phyloP scores from a whole-genome alignment of 345 rosid genomes.

The Corchorus olitorius region DNA sequence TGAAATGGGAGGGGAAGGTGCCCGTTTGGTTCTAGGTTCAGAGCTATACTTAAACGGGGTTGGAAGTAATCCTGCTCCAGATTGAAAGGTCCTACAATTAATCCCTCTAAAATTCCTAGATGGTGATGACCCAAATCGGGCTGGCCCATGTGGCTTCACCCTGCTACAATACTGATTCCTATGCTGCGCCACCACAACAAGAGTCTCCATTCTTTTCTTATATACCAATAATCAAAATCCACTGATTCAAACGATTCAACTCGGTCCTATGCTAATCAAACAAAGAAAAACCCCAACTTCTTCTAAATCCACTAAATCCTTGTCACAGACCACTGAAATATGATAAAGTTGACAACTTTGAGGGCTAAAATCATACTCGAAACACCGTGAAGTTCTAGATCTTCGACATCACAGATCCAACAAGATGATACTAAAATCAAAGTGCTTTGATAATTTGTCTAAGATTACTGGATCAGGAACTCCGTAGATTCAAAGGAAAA shows the following conservation, averaged over 20 bases:
- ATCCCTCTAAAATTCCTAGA: constrained; percentile 59
- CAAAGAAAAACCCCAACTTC: background rate
- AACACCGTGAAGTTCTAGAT: constrained; percentile 15
- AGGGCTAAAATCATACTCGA: background rate
- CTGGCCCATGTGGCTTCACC: constrained; percentile 45
- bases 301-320: constrained; percentile 21
- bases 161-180: constrained; percentile 57
- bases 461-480: constrained; percentile 6
- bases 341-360: constrained; percentile 30
- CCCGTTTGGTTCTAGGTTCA: constrained; percentile 34
- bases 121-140: constrained; percentile 52
- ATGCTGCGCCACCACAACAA: constrained; percentile 68
- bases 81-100: constrained; percentile 75
- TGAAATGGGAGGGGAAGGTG: constrained; percentile 17
- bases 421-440: constrained; percentile 27
- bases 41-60: constrained; percentile 46
- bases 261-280: constrained; percentile 9
- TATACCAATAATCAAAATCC: constrained; percentile 19
- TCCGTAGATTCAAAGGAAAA: constrained; percentile 22
- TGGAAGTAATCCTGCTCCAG: constrained; percentile 76
- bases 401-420: constrained; percentile 42
- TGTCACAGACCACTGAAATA: background rate
- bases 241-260: constrained; percentile 21
- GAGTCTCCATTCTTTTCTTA: constrained; percentile 63
- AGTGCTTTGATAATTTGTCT: background rate